Evolutionary conservation across 768 basidiomycete species (phyloP).

Genomic region (Saitozyma podzolica): DNA sequence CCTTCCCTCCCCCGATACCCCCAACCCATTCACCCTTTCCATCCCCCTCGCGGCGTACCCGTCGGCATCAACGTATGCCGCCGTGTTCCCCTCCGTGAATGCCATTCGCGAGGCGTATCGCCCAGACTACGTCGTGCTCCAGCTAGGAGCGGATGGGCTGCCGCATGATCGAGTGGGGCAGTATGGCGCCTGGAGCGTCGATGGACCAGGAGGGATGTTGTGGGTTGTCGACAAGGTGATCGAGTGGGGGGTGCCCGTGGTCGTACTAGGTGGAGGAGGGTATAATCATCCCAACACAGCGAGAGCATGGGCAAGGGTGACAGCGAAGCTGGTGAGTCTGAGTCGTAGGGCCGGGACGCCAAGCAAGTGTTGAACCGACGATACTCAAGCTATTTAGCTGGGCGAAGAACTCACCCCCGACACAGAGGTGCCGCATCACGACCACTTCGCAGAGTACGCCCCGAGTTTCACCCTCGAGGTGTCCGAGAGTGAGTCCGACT

Average conservation of each 20-base stretch:
- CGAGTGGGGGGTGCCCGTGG: conserved; percentile 33
- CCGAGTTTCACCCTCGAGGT: conserved; percentile 82
- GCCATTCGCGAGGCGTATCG: conserved; percentile 62
- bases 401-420: conserved; percentile 62
- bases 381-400: conserved; percentile 55
- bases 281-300: conserved; percentile 82
- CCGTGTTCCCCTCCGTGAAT: conserved; percentile 69
- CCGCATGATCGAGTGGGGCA: conserved; percentile 74
- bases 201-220: conserved; percentile 63
- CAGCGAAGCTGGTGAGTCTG: conserved; percentile 68
- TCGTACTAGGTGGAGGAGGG: conserved; percentile 62
- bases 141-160: conserved; percentile 84
- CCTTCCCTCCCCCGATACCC: conserved; percentile 55
- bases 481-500: conserved; percentile 48
- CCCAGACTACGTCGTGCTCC: conserved; percentile 77
- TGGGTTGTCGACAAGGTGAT: conserved; percentile 56
- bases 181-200: conserved; percentile 67
- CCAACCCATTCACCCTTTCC: conserved; percentile 68
- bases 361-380: not conserved
- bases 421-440: conserved; percentile 72
- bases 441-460: conserved; percentile 68
- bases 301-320: conserved; percentile 80
- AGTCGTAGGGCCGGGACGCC: not conserved
- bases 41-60: conserved; percentile 76
- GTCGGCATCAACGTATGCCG: conserved; percentile 62